These are phyloP conservation scores for Zychaea mexicana DNA, from an alignment of 371 early-diverging fungal genomes.

Conservation along the genomic window DNA sequence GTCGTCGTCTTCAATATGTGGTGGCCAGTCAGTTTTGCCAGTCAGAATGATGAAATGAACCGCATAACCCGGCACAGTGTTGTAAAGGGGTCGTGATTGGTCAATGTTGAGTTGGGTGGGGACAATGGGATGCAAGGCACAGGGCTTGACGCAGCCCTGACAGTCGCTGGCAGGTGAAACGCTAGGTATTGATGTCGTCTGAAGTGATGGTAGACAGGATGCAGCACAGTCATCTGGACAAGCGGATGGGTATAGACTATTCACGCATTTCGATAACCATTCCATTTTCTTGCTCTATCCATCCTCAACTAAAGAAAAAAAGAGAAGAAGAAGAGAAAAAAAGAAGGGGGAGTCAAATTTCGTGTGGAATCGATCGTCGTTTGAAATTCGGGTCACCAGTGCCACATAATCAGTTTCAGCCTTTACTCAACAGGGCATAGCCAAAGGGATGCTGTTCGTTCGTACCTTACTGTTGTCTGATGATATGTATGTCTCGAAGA, in stretches of 20 bases:
- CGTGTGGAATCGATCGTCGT: not conserved
- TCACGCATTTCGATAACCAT: slow-evolving; percentile 35
- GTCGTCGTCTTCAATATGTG: slow-evolving; percentile 45
- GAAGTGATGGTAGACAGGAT: slow-evolving; percentile 26
- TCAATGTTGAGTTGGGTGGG: slow-evolving; percentile 36
- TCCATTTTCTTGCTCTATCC: slow-evolving; percentile 23
- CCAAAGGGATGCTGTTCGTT: too few species aligned
- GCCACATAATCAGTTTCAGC: not conserved
- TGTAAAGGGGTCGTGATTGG: slow-evolving; percentile 32
- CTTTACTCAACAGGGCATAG: not conserved
- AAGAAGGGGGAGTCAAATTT: not conserved
- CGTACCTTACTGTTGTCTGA: too few species aligned
- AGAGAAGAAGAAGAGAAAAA: not conserved
- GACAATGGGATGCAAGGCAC: slow-evolving; percentile 30
- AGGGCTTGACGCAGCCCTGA: slow-evolving; percentile 31
- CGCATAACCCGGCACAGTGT: slow-evolving; percentile 40
- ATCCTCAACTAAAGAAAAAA: not conserved
- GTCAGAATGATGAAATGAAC: slow-evolving; percentile 39
- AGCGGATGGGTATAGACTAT: slow-evolving; percentile 25
- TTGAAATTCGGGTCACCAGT: not conserved
- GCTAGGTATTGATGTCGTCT: slow-evolving; percentile 24
- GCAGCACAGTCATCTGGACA: slow-evolving; percentile 19
- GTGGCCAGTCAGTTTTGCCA: slow-evolving; percentile 37
- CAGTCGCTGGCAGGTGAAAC: slow-evolving; percentile 24
- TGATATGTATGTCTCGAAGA: too few species aligned